Conservation (phyloP, 768 basidiomycete species). For the Trametes elegans region DNA sequence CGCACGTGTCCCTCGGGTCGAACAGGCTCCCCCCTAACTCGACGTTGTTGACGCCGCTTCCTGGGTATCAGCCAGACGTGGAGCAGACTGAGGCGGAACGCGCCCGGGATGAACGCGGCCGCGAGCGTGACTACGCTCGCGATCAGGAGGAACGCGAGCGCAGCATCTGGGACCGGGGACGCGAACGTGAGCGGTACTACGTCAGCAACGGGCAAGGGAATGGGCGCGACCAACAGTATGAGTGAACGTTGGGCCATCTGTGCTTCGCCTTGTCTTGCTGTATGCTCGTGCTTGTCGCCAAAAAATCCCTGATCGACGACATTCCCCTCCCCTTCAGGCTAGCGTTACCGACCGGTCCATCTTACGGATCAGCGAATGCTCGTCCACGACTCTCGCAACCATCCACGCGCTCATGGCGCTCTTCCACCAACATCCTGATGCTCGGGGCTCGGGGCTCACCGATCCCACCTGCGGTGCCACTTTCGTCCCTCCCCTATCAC, state of each 20-base stretch:
- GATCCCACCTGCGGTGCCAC: too few species aligned
- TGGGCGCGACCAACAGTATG: constrained; percentile 13
- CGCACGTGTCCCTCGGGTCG: constrained; percentile 51
- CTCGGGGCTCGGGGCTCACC: too few species aligned
- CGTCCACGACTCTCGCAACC: too few species aligned
- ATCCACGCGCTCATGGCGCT: too few species aligned
- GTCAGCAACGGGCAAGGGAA: constrained; percentile 1
- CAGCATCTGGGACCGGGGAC: constrained; percentile 2
- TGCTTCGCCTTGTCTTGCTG: neutral
- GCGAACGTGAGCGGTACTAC: constrained; percentile 13
- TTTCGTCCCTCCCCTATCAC: neutral
- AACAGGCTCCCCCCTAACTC: constrained; percentile 44
- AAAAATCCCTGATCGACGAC: too few species aligned
- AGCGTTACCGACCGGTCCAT: too few species aligned
- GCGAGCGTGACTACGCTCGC: constrained; percentile 1
- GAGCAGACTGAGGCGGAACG: constrained; percentile 19
- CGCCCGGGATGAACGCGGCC: constrained; percentile 2
- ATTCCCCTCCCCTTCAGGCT: too few species aligned
- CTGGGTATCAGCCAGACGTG: constrained; percentile 47
- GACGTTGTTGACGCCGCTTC: constrained; percentile 68
- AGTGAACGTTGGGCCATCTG: constrained; percentile 2
- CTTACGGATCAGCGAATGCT: too few species aligned
- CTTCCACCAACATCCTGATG: too few species aligned
- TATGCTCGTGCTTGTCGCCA: too few species aligned
- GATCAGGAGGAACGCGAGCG: constrained; percentile 1